Conservation (phyloP, 2,329 filamentous ascomycete genomes). For the Stylonectria norvegica region DNA sequence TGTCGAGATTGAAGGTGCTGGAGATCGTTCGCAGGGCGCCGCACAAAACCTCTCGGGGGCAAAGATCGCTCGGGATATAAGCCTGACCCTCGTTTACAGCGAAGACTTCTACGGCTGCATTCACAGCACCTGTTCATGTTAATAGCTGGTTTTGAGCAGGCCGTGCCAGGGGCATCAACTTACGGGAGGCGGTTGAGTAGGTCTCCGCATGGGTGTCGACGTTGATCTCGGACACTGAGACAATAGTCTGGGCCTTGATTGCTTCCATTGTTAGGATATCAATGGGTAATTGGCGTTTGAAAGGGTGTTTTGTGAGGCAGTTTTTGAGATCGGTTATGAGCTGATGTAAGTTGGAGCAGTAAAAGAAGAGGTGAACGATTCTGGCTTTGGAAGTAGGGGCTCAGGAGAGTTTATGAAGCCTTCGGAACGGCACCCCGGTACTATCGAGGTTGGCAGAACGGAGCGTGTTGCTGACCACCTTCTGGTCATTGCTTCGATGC, state of each 20-base stretch:
- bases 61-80: conserved; percentile 20
- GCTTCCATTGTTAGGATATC: conserved; percentile 15
- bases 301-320: conserved; percentile 1
- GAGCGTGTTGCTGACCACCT: conserved; percentile 25
- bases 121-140: conserved; percentile 21
- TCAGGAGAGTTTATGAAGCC: conserved; percentile 18
- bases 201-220: conserved; percentile 9
- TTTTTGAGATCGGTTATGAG: conserved; percentile 6
- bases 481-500: conserved; percentile 23
- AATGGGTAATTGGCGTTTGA: background rate
- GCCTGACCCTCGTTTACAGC: conserved; percentile 22
- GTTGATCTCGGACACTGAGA: conserved; percentile 17
- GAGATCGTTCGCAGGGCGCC: conserved; percentile 21
- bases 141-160: conserved; percentile 4
- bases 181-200: conserved; percentile 14
- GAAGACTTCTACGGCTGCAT: conserved; percentile 21
- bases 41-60: conserved; percentile 23
- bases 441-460: conserved; percentile 9
- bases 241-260: conserved; percentile 20
- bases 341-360: background rate
- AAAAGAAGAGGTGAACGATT: conserved; percentile 3
- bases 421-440: conserved; percentile 18
- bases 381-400: conserved; percentile 13
- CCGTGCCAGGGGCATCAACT: background rate
- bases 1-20: conserved; percentile 21